phyloP scores from a whole-genome alignment of 2,329 filamentous ascomycete genomes.

The Talaromyces sp. region DNA sequence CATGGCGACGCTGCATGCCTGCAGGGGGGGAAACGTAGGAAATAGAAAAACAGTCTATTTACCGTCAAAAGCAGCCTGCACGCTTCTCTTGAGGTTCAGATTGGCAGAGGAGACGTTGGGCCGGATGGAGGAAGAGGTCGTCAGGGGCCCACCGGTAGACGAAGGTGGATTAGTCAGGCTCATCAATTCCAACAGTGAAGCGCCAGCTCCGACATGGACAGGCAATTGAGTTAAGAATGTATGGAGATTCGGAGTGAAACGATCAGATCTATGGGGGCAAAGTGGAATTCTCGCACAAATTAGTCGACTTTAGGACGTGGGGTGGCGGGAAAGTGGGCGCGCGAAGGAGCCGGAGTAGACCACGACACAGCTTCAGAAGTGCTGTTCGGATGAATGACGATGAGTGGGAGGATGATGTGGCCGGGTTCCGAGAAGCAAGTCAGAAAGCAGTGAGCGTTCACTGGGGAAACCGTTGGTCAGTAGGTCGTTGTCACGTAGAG shows the following conservation, averaged over 20 bases:
- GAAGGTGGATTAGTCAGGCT: constrained; percentile 43
- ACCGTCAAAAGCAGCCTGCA: constrained; percentile 47
- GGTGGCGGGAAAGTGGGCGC: constrained; percentile 7
- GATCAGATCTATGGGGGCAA: constrained; percentile 1
- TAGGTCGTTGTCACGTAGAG: not conserved
- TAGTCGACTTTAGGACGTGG: not conserved
- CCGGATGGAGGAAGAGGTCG: constrained; percentile 33
- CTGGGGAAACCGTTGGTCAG: not conserved
- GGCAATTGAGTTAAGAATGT: not conserved
- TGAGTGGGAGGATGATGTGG: not conserved
- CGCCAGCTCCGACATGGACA: constrained; percentile 8
- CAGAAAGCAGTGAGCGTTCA: not conserved
- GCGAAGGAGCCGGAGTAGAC: not conserved
- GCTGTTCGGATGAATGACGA: not conserved
- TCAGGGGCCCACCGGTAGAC: constrained; percentile 36
- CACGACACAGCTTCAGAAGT: not conserved
- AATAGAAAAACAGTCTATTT: constrained; percentile 26
- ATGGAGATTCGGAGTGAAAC: constrained; percentile 10
- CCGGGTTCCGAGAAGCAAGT: constrained; percentile 5
- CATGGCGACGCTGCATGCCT: constrained; percentile 3
- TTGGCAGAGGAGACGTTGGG: constrained; percentile 29
- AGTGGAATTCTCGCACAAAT: not conserved
- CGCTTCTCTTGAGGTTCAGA: constrained; percentile 40
- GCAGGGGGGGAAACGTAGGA: not conserved
- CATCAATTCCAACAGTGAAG: constrained; percentile 25